A percentile compares a stretch with the other conserved stretches of the same genome.
These are phyloP conservation scores for Stephanodiscus triporus DNA, from an alignment of 108 stramenopile genomes.

Conservation along the genomic window DNA sequence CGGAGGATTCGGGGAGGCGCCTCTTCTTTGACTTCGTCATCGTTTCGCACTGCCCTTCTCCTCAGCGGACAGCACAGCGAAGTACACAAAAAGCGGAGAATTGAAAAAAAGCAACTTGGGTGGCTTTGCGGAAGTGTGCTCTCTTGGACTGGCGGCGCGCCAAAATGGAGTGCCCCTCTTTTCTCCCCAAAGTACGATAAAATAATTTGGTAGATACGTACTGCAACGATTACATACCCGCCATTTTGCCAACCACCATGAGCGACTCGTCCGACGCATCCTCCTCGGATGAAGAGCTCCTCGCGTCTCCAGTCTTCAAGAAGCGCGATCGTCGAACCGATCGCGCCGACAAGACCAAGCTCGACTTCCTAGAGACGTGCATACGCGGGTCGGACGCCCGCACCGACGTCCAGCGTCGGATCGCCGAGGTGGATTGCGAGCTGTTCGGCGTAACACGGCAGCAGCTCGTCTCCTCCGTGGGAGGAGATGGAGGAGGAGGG, in stretches of 20 bases:
- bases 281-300: constrained; percentile 24
- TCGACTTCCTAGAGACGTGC: constrained; percentile 41
- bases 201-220: too few species aligned
- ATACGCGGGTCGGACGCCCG: constrained; percentile 38
- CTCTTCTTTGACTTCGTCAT: constrained; percentile 7
- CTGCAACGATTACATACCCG: too few species aligned
- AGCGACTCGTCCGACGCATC: constrained; percentile 27
- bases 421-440: constrained; percentile 30
- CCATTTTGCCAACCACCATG: too few species aligned
- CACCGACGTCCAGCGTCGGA: constrained; percentile 34
- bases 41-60: neutral
- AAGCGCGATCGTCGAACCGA: constrained; percentile 30
- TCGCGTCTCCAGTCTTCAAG: constrained; percentile 19
- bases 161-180: too few species aligned
- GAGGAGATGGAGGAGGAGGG: too few species aligned
- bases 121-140: too few species aligned
- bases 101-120: too few species aligned
- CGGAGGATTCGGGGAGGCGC: neutral
- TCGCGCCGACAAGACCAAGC: constrained; percentile 36
- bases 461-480: too few species aligned
- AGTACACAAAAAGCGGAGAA: too few species aligned
- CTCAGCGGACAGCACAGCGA: too few species aligned
- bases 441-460: neutral
- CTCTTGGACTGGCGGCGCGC: too few species aligned
- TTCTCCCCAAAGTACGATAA: too few species aligned